Conservation (phyloP, 1,284 basidiomycete genomes). For the Macrocystidia cucumis region DNA sequence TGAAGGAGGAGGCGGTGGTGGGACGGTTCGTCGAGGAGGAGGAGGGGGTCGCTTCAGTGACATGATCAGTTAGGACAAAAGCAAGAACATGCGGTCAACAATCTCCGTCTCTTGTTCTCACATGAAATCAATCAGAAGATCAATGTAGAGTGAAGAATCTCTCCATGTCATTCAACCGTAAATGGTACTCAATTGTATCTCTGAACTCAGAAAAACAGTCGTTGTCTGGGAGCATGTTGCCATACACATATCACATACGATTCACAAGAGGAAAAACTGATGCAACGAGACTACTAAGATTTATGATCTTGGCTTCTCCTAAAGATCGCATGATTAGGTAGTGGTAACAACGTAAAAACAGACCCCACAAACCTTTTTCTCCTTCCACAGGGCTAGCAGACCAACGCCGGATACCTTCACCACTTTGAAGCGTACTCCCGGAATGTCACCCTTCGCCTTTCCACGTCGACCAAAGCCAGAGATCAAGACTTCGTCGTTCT, state of each 20-base stretch:
- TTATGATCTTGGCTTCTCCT: constrained; percentile 93
- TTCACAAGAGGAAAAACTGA: constrained; percentile 16
- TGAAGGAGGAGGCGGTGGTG: constrained; percentile 16
- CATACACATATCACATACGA: constrained; percentile 37
- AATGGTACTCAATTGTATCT: no score
- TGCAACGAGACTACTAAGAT: constrained; percentile 11
- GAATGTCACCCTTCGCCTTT: constrained; percentile 98
- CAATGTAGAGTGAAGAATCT: no score
- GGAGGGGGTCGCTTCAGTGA: constrained; percentile 10
- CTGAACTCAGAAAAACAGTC: no score
- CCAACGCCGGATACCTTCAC: constrained; percentile 99
- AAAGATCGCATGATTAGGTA: constrained; percentile 7
- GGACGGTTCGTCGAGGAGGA: constrained; percentile 19
- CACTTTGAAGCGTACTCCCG: constrained; percentile 98
- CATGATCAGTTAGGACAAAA: constrained; percentile 6
- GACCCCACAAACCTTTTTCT: constrained; percentile 81
- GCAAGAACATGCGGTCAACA: no score
- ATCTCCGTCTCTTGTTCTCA: no score
- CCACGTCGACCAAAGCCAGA: constrained; percentile 99
- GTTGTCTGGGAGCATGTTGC: no score
- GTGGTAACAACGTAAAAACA: neutral
- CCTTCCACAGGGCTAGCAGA: constrained; percentile 95
- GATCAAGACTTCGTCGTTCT: constrained; percentile 99
- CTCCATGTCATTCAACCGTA: no score
- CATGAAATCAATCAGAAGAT: no score